Base-by-base conservation (phyloP, 768 basidiomycete genomes). In the Suillus tomentosus region DNA sequence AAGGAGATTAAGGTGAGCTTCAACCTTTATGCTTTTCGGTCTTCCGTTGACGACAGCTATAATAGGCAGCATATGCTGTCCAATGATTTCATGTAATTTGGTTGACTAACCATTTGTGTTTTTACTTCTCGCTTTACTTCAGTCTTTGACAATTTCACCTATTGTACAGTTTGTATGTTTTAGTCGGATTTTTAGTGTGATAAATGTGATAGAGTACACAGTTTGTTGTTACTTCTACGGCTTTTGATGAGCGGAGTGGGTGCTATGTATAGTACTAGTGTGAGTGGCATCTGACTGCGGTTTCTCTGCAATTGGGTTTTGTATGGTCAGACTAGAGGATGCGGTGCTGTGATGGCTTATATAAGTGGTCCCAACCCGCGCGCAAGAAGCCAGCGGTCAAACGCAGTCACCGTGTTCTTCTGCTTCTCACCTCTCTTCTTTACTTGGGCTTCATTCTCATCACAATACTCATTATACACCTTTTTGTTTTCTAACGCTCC, bases 1-100 rank as follows among this genome's bases (percentile, higher is more conserved):
- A 68, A 73, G 47, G 83, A 90, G 75, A 88, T 93, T 65, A 80
- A 86, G 81, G 89, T 87, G 65, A 34, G 81, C 77, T 58, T 64
- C 55, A 57, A 55, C 60, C 51, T 53, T 37, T 62, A 24, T 55
- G n/a, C 51, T 14, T 43, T n/a, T 62, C 24, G 27, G 24, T 4
- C 22, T 22, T 14, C 10, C 57, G 22, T 31, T 58, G 24, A 58
- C 57, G 39, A 58, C 24, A 7, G 40, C 57, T 42, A 42, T 42
- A 58, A 58, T 42, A 58, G 57, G 57, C 57, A 27, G 40, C 24
- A 6, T 58, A 58, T 58, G 24, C n/a, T 19, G 11, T 6, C 17
- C 24, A 27, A 17, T 58, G 57, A 58, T 40, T 6, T 19, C 56
- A 27, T 42, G 57, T 58, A 58, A 15, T 58, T 42, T 19, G 11